phyloP scores from a whole-genome alignment of 2,329 filamentous ascomycete genomes.

The Aureobasidium sp. region DNA sequence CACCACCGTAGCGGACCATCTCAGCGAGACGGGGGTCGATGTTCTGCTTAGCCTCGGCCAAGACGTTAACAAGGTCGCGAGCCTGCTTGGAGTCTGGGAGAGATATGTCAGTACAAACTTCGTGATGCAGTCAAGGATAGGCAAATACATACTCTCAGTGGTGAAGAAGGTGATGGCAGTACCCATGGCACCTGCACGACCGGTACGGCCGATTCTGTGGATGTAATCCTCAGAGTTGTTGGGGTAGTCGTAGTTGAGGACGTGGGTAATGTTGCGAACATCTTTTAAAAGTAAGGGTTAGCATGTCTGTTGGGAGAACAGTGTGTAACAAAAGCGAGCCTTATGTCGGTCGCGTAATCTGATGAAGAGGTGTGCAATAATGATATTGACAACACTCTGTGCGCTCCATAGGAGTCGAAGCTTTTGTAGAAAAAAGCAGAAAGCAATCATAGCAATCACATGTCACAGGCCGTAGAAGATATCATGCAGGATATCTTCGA shows the following conservation, averaged over 20 bases:
- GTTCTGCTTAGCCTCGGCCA: slow-evolving; percentile 94
- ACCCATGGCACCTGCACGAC: slow-evolving; percentile 73
- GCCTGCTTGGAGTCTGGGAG: slow-evolving; percentile 52
- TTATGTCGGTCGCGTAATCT: slow-evolving; percentile 42
- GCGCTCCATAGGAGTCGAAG: slow-evolving; percentile 18
- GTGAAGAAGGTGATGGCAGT: slow-evolving; percentile 98
- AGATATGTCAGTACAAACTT: slow-evolving; percentile 24
- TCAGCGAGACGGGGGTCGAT: slow-evolving; percentile 92
- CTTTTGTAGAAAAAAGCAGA: slow-evolving; percentile 19
- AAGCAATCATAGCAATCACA: slow-evolving; percentile 28
- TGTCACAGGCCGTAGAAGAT: slow-evolving; percentile 41
- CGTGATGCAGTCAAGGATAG: slow-evolving; percentile 8
- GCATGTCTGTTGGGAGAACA: slow-evolving; percentile 48
- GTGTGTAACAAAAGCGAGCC: slow-evolving; percentile 40
- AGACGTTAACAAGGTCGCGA: slow-evolving; percentile 87
- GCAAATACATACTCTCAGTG: slow-evolving; percentile 78
- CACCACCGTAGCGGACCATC: slow-evolving; percentile 88
- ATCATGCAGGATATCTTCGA: slow-evolving; percentile 38
- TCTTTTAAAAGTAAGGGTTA: slow-evolving; percentile 77
- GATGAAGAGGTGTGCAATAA: slow-evolving; percentile 23
- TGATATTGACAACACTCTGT: slow-evolving; percentile 36
- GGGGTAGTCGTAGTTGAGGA: slow-evolving; percentile 99
- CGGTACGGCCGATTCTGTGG: slow-evolving; percentile 61
- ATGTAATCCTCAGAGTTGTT: slow-evolving; percentile 75
- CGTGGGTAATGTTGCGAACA: slow-evolving; percentile 99